Evolutionary conservation across 306 rosid genomes (phyloP), one percentile per base, ranked within the genome.

Genomic region (Begonia masoniana): DNA sequence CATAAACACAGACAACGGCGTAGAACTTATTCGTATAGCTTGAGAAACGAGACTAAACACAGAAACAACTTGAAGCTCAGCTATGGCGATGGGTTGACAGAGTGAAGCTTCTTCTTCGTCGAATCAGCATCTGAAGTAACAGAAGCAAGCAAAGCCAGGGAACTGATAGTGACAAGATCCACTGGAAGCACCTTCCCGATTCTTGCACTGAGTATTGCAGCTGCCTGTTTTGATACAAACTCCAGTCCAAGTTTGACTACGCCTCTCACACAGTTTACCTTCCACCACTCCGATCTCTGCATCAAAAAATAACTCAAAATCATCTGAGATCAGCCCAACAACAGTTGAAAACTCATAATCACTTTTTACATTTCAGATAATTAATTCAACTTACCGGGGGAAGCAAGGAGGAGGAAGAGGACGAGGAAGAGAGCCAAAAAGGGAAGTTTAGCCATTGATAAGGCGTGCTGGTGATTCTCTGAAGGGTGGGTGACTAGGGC

Each of bases 81-180:
- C 9, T 5, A 31, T 31, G 39, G 39, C 39, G 39, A 31, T 31
- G n/a, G n/a, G n/a, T n/a, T n/a, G n/a, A n/a, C n/a, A n/a, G n/a
- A n/a, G n/a, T n/a, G 39, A 31, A 6, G 39, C 39, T 31, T 7
- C 39, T 31, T 7, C 39, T 31, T 31, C 39, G 39, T 31, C 39
- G 39, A 31, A 51, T 69, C 51, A 65, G 15, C 73, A 66, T 5
- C n/a, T 55, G 12, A 54, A 59, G 65, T 66, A 66, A 58, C 76
- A 70, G 73, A 75, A 62, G 76, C 80, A 70, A 5, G 70, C 76
- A 19, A 62, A 19, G 43, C 68, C 65, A 3, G 56, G 70, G 43
- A 60, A 63, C 14, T 59, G 62, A 16, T 47, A 19, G 13, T 70
- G 76, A 16, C 68, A 70, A 57, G 76, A 58, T 21, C 73, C 60